Conservation (phyloP, 1,139 yeast genomes). For the Pichia sp. region DNA sequence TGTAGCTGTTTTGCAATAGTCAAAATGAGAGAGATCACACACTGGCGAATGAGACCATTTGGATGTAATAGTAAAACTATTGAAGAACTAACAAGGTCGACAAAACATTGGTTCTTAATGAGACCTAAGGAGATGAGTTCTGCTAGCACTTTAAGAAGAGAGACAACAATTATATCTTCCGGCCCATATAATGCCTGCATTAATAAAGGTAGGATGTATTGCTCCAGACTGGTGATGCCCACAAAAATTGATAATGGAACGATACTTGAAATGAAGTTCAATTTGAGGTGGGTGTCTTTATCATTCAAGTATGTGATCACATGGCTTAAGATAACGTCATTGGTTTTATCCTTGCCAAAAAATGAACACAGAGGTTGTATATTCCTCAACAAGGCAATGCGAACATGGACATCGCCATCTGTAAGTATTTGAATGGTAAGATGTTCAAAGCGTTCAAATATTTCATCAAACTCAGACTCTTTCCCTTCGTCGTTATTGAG, state of each 20-base stretch:
- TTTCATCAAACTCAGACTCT: conserved; percentile 23
- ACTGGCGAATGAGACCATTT: conserved; percentile 76
- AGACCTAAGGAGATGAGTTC: conserved; percentile 49
- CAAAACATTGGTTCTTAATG: conserved; percentile 38
- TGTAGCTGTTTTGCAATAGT: conserved; percentile 57
- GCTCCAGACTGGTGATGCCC: conserved; percentile 79
- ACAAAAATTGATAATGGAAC: conserved; percentile 70
- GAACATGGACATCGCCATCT: conserved; percentile 59
- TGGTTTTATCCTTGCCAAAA: conserved; percentile 82
- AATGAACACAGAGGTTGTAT: conserved; percentile 72
- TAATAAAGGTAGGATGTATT: conserved; percentile 76
- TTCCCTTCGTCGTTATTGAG: conserved; percentile 20
- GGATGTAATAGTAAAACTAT: conserved; percentile 69
- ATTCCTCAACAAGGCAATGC: conserved; percentile 59
- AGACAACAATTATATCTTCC: conserved; percentile 77
- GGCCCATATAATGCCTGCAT: conserved; percentile 77
- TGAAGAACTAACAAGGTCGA: conserved; percentile 44
- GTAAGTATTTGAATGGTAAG: conserved; percentile 62
- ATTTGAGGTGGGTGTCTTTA: conserved; percentile 55
- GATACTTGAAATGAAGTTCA: conserved; percentile 71
- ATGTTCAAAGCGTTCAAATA: conserved; percentile 50
- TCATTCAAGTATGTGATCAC: conserved; percentile 87
- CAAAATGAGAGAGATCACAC: conserved; percentile 54
- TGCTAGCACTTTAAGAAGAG: conserved; percentile 63
- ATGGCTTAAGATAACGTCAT: conserved; percentile 84